Evolutionary conservation across 1,284 basidiomycete genomes (phyloP), one percentile per base, ranked within the genome.

Genomic region (Waitea zeae): DNA sequence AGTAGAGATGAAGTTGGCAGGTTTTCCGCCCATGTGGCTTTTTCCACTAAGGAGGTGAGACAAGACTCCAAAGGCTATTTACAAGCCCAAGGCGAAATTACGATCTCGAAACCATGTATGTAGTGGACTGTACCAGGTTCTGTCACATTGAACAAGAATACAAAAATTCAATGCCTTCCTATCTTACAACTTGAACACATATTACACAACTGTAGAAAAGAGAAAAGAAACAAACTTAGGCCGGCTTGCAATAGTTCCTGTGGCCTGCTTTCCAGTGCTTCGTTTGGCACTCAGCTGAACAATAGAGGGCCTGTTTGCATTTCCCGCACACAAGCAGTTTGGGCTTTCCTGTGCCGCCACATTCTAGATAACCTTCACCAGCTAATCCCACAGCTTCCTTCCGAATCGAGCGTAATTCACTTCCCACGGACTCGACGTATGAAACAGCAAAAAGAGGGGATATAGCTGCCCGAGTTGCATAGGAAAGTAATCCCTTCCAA

Each of bases 1-100:
- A 44, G 49, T 9, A 56, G 54, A 15, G 43, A 35, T 9, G 41
- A 44, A 5, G 46, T 26, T n/a, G 60, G 61, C 1, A 54, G 42
- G 20, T 75, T 68, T 40, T 50, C 42, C 2, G 52, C 70, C 32
- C 45, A 58, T 15, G 66, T 78, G 14, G 46, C 45, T 33, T 74
- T 72, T 41, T 36, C 50, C n/a, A 70, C 73, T 1, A 62, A 67
- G 20, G 67, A 76, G 44, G 67, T 78, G 12, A 56, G 64, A 35
- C 41, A 56, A 13, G 67, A 73, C 40, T 50, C 49, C 28, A 48
- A 58, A n/a, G 52, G 54, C 7, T 29, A 7, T 14, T 17, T 35
- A 27, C 15, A 35, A 14, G 15, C 34, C 5, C 6, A 12, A 6
- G 26, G 27, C 9, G 34, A 35, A 17, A 28, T 35, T 13, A 17